Percentiles rank a stretch among this genome's conserved stretches.
phyloP scores from a whole-genome alignment of 129 eudicot species.

The Sambucus nigra region DNA sequence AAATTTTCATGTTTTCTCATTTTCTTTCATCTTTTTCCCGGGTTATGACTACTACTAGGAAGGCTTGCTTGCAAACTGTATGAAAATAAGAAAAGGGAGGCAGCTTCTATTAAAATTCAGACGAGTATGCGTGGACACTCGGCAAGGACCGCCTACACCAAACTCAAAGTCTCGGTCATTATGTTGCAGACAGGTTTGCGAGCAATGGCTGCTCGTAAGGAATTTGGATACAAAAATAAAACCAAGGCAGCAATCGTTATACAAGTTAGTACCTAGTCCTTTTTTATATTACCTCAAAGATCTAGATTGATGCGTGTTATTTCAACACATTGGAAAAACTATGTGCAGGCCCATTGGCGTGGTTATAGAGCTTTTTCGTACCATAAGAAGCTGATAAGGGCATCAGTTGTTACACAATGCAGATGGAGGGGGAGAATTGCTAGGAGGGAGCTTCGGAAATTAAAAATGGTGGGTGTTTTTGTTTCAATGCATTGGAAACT shows the following conservation, averaged over 20 bases:
- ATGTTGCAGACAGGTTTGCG: conserved; percentile 65
- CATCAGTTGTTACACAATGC: conserved; percentile 69
- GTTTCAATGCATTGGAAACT: conserved; percentile 11
- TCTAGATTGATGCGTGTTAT: conserved; percentile 6
- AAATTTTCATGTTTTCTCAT: conserved; percentile 2
- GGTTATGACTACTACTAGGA: conserved; percentile 31
- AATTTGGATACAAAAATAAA: conserved; percentile 55
- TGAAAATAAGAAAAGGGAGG: conserved; percentile 38
- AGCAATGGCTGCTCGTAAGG: conserved; percentile 54
- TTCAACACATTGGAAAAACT: conserved; percentile 8
- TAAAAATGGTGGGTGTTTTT: conserved; percentile 61
- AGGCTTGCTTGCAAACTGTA: conserved; percentile 47
- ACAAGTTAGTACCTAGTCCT: conserved; percentile 41
- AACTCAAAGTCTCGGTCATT: conserved; percentile 40
- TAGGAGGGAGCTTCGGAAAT: conserved; percentile 70
- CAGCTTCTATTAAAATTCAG: conserved; percentile 60
- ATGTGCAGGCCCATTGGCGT: conserved; percentile 73
- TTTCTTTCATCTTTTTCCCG: conserved; percentile 3
- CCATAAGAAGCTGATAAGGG: conserved; percentile 58
- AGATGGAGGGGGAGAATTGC: conserved; percentile 88
- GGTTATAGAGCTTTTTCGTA: conserved; percentile 55
- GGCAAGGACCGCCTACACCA: conserved; percentile 36
- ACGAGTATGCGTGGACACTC: conserved; percentile 43
- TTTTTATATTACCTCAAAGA: conserved; percentile 8
- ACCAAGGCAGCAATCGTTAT: conserved; percentile 56